Evolutionary conservation across 352 stramenopile genomes (phyloP), one percentile per base, ranked within the genome.

Genomic region (Globisporangium irregulare): DNA sequence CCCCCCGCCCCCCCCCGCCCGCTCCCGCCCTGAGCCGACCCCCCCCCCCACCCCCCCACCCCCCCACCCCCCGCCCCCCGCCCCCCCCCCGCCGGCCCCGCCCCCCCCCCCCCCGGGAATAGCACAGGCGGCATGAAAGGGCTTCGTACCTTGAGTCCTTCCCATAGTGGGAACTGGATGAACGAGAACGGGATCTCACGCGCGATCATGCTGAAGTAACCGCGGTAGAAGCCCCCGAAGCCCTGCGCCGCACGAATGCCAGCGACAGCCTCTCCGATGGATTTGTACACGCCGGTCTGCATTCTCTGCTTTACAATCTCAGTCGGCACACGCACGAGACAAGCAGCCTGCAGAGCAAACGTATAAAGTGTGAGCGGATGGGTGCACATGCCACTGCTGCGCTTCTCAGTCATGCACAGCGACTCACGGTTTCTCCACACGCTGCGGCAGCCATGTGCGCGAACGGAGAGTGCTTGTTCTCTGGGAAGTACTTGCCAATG

Each of bases 261-360:
- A 41, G 73, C 72, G 48, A 98, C 70, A 1, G 90, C 87, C 48
- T 87, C 77, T 41, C 76, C 69, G 27, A 94, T 80, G 15, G 85
- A 90, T 56, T 83, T 76, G 73, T 97, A 95, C 48, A 96, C 72
- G 6, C 93, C 93, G 0, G 96, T 99, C 78, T 99, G 98, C 94
- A 99, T 98, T 55, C 97, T 97, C 67, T 99, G 96, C 86, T 99
- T 99, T 43, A 99, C 86, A 58, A 99, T 98, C 74, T 99, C 98
- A 1, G 97, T 99, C 0, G 98, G 98, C 8, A 99, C 98, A n/a
- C 98, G 94, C 38, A 99, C 94, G 43, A 99, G 86, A 76, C 97
- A 99, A 6, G 97, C 97, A 20, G 95, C 90, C 88, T 95, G 53
- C 22, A 53, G 10, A 63, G 36, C 53, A 18, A 27, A 50, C 29